Evolutionary conservation across 225 moss, liverwort and hornwort genomes (phyloP), one percentile per base, ranked within the genome.

Genomic region (Ulota crispa): DNA sequence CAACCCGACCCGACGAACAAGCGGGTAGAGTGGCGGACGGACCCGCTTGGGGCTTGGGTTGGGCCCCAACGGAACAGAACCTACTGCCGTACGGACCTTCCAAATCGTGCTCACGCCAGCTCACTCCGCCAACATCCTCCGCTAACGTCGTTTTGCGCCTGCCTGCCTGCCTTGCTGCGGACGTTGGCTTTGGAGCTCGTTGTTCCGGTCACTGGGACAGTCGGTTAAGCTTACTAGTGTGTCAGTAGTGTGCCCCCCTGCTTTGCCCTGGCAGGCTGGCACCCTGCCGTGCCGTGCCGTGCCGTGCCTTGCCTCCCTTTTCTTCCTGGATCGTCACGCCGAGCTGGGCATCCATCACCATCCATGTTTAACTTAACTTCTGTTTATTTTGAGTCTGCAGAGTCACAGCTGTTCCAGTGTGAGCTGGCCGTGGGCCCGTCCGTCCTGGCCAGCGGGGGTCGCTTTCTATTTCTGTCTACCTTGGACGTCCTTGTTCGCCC

Each of bases 381-480:
- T 64, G 8, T 23, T 76, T 45, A 76, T 57, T 59, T 32, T 8
- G 9, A n/a, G 31, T 23, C 16, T 32, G 24, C 66, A 19, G 62
- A 16, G 77, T 62, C 28, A 70, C 70, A 70, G 82, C 76, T 77
- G 73, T 72, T 26, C 57, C 57, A 3, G 36, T 34, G 36, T 57
- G 73, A 47, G 78, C 78, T 75, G 74, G 61, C 28, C 60, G 28
- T 60, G 78, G 66, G 32, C 72, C 45, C 39, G n/a, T 54, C 5
- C 24, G 54, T 8, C 18, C 26, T 82, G 27, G 6, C 61, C 60
- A 45, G 68, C 20, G 21, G 8, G 32, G 78, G 65, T 83, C 34
- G 78, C 67, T 79, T 73, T 80, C 68, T 68, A 69, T 80, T 68
- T 61, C 12, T 5, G 30, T 63, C 78, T 20, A 65, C 34, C 64